These are phyloP conservation scores for Dianthus caryophyllus DNA, from an alignment of 148 eudicot genomes.

Conservation along the genomic window DNA sequence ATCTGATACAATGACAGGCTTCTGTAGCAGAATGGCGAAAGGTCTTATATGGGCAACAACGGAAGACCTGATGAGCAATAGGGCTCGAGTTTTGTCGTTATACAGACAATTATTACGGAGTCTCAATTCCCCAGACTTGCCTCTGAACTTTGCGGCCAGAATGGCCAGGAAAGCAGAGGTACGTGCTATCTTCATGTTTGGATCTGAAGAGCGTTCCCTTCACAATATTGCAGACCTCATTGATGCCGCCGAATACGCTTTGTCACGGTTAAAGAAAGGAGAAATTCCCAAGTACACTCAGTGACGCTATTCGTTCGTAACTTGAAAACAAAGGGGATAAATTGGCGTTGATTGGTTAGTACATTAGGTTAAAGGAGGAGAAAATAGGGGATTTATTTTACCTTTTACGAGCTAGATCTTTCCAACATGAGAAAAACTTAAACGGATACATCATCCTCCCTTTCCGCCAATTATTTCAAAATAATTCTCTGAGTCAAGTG, in stretches of 20 bases:
- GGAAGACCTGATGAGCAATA: conserved; percentile 59
- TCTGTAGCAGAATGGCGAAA: conserved; percentile 41
- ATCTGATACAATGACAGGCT: conserved; percentile 6
- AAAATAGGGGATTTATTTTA: too few relatives aligned
- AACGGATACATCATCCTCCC: too few relatives aligned
- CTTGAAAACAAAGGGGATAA: too few relatives aligned
- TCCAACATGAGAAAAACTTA: too few relatives aligned
- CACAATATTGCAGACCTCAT: conserved; percentile 68
- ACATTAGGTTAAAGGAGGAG: too few relatives aligned
- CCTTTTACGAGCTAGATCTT: too few relatives aligned
- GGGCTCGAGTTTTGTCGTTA: conserved; percentile 49
- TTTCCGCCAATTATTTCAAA: too few relatives aligned
- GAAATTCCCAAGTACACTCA: conserved; percentile 63
- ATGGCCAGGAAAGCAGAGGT: conserved; percentile 68
- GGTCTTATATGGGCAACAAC: conserved; percentile 75
- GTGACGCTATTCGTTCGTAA: too few relatives aligned
- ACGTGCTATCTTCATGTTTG: conserved; percentile 62
- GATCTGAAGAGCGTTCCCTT: conserved; percentile 58
- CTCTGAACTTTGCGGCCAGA: conserved; percentile 57
- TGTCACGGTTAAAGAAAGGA: conserved; percentile 61
- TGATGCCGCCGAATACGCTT: conserved; percentile 61
- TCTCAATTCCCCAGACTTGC: conserved; percentile 62
- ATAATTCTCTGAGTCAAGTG: not conserved
- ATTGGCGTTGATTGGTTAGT: too few relatives aligned
- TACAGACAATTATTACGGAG: conserved; percentile 56